phyloP scores from a whole-genome alignment of 495 filamentous ascomycete genomes.

The Penicillium psychrofluorescens region DNA sequence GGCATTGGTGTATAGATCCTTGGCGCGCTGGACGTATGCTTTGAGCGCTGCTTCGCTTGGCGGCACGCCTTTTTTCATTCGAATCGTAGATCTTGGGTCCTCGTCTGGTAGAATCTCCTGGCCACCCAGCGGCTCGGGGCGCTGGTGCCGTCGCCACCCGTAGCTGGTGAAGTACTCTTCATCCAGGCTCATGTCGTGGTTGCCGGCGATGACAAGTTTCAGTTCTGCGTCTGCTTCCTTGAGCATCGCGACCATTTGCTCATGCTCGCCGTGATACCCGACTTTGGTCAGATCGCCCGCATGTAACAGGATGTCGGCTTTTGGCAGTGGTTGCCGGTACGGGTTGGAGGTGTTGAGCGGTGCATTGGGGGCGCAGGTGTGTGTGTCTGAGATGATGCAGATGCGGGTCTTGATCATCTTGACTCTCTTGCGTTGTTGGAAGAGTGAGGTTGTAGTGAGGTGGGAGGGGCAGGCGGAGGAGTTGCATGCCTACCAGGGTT shows the following conservation, averaged over 20 bases:
- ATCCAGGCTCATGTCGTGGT: constrained; percentile 73
- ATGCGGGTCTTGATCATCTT: constrained; percentile 41
- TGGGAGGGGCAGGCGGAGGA: too few species aligned
- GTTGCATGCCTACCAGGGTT: too few species aligned
- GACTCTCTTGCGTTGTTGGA: neutral
- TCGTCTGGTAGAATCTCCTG: constrained; percentile 5
- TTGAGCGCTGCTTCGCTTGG: constrained; percentile 2
- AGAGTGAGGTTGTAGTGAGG: neutral
- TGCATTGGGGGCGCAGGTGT: constrained; percentile 33
- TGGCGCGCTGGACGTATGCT: constrained; percentile 18
- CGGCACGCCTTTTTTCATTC: too few species aligned
- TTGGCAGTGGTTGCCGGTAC: constrained; percentile 44
- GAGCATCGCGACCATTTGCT: constrained; percentile 46
- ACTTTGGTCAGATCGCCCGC: constrained; percentile 66
- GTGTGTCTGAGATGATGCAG: constrained; percentile 59
- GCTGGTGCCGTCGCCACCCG: constrained; percentile 27
- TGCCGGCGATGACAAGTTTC: constrained; percentile 75
- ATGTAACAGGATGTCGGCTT: constrained; percentile 61
- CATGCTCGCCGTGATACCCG: constrained; percentile 50
- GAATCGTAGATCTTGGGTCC: constrained; percentile 2
- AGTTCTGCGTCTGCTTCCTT: constrained; percentile 51
- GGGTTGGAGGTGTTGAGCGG: constrained; percentile 14
- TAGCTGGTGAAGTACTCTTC: constrained; percentile 34
- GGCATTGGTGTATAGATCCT: constrained; percentile 40
- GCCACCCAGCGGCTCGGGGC: constrained; percentile 11